Percentiles rank a stretch among this genome's conserved stretches.
Conservation (phyloP, 1,284 basidiomycete species). For the Sphaerobolus stellatus region DNA sequence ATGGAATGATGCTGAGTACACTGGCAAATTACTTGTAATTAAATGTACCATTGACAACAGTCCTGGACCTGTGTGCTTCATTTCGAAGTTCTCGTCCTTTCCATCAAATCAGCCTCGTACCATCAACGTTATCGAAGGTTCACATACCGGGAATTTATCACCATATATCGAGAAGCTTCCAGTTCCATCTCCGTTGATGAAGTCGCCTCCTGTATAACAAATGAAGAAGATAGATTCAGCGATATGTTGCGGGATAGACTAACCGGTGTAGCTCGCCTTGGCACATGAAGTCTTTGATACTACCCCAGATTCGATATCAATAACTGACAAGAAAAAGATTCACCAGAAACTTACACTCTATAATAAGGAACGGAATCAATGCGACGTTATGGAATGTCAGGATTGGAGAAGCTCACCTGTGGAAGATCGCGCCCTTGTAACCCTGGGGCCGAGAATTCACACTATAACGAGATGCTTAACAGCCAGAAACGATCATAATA, state of each 20-base stretch:
- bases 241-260: background rate
- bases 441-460: constrained; percentile 85
- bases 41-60: constrained; percentile 77
- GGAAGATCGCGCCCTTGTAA: constrained; percentile 87
- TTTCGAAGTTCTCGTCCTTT: constrained; percentile 91
- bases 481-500: background rate
- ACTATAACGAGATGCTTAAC: constrained; percentile 38
- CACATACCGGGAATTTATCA: constrained; percentile 78
- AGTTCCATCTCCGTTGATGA: constrained; percentile 88
- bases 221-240: constrained; percentile 8
- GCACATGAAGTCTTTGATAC: constrained; percentile 83
- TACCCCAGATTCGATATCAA: constrained; percentile 23
- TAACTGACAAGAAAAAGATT: constrained; percentile 1
- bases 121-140: background rate
- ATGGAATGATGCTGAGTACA: constrained; percentile 6
- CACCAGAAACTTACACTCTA: constrained; percentile 65
- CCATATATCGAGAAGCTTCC: constrained; percentile 96
- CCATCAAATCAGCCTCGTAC: background rate
- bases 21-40: background rate
- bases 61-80: constrained; percentile 86
- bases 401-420: constrained; percentile 59
- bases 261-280: constrained; percentile 52
- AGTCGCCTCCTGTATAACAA: constrained; percentile 71
- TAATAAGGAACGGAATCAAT: constrained; percentile 20
- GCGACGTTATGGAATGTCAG: constrained; percentile 17